A percentile compares a stretch with the other conserved stretches of the same genome.
Conservation (phyloP, 164 flowering plant species). For the Echeveria elegans region DNA sequence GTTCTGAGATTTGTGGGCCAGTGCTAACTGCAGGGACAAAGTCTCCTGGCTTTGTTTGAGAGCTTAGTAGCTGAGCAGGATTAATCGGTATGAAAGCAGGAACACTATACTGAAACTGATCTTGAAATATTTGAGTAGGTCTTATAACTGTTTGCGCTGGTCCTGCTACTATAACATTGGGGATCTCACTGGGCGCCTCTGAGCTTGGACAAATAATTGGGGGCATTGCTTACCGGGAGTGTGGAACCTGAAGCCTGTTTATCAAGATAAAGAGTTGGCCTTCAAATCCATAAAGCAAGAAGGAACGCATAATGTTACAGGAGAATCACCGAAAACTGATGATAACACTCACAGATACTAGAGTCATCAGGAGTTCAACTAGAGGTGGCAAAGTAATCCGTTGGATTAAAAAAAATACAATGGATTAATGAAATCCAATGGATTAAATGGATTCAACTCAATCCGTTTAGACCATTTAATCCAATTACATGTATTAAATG, state of each 20-base stretch:
- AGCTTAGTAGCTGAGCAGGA: background rate
- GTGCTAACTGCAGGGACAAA: slow-evolving; percentile 19
- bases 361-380: slow-evolving; percentile 10
- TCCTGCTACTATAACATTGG: background rate
- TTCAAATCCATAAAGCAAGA: background rate
- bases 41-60: background rate
- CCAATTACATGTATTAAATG: too few relatives aligned
- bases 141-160: background rate
- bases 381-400: too few relatives aligned
- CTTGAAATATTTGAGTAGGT: background rate
- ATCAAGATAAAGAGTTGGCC: background rate
- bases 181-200: background rate
- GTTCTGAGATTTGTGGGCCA: too few relatives aligned
- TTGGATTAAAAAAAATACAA: too few relatives aligned
- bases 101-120: background rate
- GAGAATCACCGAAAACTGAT: too few relatives aligned
- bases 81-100: background rate
- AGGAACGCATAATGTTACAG: background rate
- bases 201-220: background rate
- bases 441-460: too few relatives aligned
- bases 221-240: background rate
- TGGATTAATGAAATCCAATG: too few relatives aligned
- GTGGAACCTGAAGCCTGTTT: background rate
- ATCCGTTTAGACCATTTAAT: too few relatives aligned
- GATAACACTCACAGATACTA: slow-evolving; percentile 16